Base-by-base conservation (phyloP, 495 filamentous ascomycete species). In the Aspergillus bridgeri region DNA sequence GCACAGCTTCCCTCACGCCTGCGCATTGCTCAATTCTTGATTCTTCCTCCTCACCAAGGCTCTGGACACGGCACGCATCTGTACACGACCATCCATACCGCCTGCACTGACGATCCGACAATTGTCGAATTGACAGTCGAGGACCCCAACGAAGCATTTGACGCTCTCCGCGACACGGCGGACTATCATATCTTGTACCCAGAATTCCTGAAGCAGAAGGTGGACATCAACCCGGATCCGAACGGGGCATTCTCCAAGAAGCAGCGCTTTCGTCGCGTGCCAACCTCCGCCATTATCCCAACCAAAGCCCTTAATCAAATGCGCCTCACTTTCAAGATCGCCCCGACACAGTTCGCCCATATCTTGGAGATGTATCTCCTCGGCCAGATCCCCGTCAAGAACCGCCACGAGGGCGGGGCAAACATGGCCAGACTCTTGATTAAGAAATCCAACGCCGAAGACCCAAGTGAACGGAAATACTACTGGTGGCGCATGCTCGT, bases 91-190 rank as follows among this genome's bases (percentile, higher is more conserved):
- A 89, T 98, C 63, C 88, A 89, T 60, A 67, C 77, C 0, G 72
- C 81, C 58, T 89, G 88, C 66, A 76, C 85, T 56, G 69, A 78
- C 22, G 80, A 87, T 48, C 62, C 82, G 0, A 81, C 83, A 20
- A 85, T 89, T 24, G 75, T 81, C 48, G 94, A 99, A 69, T 79
- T 99, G 61, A 94, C 93, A 0, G 89, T 99, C 19, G 94, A 99
- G 72, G 92, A 98, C 63, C 94, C 94, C 0, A 97, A 92, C 65
- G 92, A 98, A 68, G 85, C 86, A 15, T 99, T 99, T 62, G 91
- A 96, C 69, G 86, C 91, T 56, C 78, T 99, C 46, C 86, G 94
- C 44, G 92, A 98, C 70, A 79, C 87, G 38, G 86, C 86, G 57
- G 94, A 99, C 67, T 80, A 92, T 43, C 77, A 82, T 21, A 86